Conservation (phyloP, 176 grass and related monocot species). For the Oryza brachyantha region DNA sequence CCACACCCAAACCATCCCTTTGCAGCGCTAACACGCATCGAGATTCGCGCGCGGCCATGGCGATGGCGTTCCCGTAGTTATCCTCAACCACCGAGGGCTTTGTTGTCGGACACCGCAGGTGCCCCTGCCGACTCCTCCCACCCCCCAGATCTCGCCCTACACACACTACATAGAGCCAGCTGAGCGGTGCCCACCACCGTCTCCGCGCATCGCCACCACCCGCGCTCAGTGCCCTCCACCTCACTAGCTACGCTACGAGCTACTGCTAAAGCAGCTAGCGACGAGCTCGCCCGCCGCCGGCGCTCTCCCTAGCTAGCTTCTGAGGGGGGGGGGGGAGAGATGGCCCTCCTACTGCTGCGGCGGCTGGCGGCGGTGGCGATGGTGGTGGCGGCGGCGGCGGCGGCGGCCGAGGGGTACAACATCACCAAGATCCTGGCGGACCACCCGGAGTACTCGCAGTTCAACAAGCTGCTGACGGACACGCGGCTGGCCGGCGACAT, state of each 20-base stretch:
- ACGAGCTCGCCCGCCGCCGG: background rate
- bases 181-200: background rate
- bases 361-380: conserved; percentile 20
- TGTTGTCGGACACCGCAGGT: background rate
- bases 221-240: background rate
- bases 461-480: conserved; percentile 75
- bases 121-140: background rate
- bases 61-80: background rate
- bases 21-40: background rate
- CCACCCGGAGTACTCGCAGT: conserved; percentile 79
- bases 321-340: background rate
- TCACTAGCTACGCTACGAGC: no score
- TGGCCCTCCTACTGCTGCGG: background rate
- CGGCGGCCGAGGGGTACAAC: conserved; percentile 55
- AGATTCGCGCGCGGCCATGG: conserved; percentile 7
- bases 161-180: background rate
- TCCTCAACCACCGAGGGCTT: rapidly evolving
- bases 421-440: conserved; percentile 82
- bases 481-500: conserved; percentile 78
- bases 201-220: background rate
- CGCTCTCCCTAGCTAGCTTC: background rate
- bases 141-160: background rate
- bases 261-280: background rate
- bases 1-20: background rate
- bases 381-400: background rate